Evolutionary conservation across 2,329 filamentous ascomycete genomes (phyloP), one percentile per base, ranked within the genome.

Genomic region (Metarhizium humberi): DNA sequence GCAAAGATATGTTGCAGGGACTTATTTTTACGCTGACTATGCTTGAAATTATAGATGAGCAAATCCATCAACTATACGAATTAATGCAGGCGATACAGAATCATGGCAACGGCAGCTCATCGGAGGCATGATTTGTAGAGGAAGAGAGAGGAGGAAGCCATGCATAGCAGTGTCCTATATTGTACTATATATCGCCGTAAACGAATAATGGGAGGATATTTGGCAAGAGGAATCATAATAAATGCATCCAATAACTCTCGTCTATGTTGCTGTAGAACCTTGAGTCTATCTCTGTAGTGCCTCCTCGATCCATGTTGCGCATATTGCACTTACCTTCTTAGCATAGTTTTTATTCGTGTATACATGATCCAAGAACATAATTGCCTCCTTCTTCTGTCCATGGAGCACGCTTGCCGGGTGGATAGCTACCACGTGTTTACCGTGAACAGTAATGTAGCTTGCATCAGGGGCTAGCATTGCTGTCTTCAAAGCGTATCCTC

Each of bases 61-160:
- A 99, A 73, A 77, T 97, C 53, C 89, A 86, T 1, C 94, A 99
- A 71, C 74, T 99, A 62, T 96, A 96, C 67, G 92, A 97, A 68
- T 76, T 99, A 55, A 95, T 96, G 90, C 81, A 88, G 69, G 82
- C 89, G 2, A 95, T 96, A 56, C 71, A 72, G 60, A 76, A 76
- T 14, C 67, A 63, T 30, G 54, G 59, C 32, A 61, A 61, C 32
- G 62, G 62, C 3, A 63, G 59, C 13, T 64, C 67, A 14, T 61
- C 66, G 29, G 56, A 64, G 36, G 65, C 63, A 57, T 68, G 43
- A 60, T 52, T 32, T 47, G 20, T 10, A 18, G 7, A 16, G 20
- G 6, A 18, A 25, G 25, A 25, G 25, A 25, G 3, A 25, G 25
- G 25, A 13, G 14, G 45, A 20, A 29, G 18, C 45, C 45, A 29